These are phyloP conservation scores for Edaphochlamys debaryana DNA, from an alignment of 139 green algal species.

Conservation along the genomic window DNA sequence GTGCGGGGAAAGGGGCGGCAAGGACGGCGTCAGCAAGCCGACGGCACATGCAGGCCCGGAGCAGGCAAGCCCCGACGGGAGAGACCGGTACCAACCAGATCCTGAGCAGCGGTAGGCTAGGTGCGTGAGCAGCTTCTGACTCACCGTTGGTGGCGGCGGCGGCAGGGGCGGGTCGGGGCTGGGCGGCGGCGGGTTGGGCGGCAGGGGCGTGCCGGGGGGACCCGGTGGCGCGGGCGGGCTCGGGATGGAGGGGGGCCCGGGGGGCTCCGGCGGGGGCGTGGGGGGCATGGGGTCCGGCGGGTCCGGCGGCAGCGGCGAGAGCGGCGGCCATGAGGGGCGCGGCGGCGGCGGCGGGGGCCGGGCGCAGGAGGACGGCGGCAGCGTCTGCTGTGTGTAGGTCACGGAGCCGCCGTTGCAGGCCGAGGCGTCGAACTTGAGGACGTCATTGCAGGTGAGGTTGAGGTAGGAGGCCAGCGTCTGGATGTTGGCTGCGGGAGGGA, in stretches of 20 bases:
- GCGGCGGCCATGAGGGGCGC: background rate
- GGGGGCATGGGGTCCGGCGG: too few species aligned
- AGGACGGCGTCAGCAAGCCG: too few species aligned
- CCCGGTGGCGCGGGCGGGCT: background rate
- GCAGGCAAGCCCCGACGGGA: too few species aligned
- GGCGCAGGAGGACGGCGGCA: background rate
- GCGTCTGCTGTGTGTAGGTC: background rate
- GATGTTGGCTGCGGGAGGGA: background rate
- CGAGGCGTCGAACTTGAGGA: background rate
- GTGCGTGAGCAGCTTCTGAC: too few species aligned
- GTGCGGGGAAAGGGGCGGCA: too few species aligned
- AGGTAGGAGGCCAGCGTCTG: constrained; percentile 10
- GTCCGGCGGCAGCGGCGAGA: background rate
- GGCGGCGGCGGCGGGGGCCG: constrained; percentile 5
- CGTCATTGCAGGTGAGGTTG: constrained; percentile 15
- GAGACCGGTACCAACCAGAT: too few species aligned
- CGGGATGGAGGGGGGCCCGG: background rate
- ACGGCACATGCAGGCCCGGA: too few species aligned
- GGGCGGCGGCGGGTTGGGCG: background rate
- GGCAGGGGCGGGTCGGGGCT: background rate
- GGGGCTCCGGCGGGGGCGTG: too few species aligned
- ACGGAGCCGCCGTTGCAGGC: background rate
- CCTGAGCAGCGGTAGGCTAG: too few species aligned
- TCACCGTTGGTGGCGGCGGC: background rate
- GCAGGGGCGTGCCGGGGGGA: background rate